A percentile compares a stretch with the other conserved stretches of the same genome.
Evolutionary conservation across 805 yeast genomes (phyloP).

Genomic region (Aciculoconidium aculeatum): DNA sequence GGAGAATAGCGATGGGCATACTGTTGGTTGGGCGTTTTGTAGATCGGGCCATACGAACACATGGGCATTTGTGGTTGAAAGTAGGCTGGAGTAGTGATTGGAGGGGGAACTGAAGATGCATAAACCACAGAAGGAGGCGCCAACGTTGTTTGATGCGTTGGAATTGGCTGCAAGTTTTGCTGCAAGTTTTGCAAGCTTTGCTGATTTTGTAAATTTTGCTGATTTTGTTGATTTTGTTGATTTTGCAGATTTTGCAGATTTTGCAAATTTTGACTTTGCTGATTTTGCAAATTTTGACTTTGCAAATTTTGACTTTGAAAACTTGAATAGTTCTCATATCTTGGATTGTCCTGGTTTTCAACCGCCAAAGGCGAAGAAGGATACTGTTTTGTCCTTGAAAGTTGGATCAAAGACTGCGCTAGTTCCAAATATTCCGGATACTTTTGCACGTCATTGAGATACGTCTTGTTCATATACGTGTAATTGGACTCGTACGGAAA

Average conservation of each 20-base stretch:
- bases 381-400: conserved; percentile 17
- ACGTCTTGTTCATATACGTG: conserved; percentile 44
- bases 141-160: conserved; percentile 2
- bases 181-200: no score
- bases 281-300: no score
- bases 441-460: conserved; percentile 42
- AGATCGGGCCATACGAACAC: conserved; percentile 1
- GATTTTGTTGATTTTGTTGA: no score
- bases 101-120: conserved; percentile 5
- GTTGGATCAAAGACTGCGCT: conserved; percentile 36
- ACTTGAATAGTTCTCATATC: no score
- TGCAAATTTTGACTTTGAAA: no score
- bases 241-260: no score
- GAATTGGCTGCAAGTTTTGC: no score
- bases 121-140: conserved; percentile 6
- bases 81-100: conserved; percentile 4
- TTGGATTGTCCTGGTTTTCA: no score
- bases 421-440: conserved; percentile 45
- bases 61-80: conserved; percentile 1
- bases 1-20: neutral
- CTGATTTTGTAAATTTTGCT: no score
- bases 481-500: conserved; percentile 52
- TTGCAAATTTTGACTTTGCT: no score
- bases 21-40: conserved; percentile 4
- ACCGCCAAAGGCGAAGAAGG: conserved; percentile 6